Percentiles rank a stretch among this genome's conserved stretches.
These are phyloP conservation scores for Tulasnella sp. DNA, from an alignment of 768 basidiomycete genomes.

Conservation along the genomic window DNA sequence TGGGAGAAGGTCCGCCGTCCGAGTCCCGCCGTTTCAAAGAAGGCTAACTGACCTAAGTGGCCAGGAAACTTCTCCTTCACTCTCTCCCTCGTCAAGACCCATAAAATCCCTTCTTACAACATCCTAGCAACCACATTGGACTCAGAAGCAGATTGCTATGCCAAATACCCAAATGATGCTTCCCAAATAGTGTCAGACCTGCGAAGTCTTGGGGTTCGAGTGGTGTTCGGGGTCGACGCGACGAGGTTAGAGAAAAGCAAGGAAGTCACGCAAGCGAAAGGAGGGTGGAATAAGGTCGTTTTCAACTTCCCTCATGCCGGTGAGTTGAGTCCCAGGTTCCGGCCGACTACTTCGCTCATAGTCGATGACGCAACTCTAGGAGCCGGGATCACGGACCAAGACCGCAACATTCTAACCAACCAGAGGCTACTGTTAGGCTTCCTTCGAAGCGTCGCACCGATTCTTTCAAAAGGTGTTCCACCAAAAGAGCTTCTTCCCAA, in stretches of 20 bases:
- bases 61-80: constrained; percentile 86
- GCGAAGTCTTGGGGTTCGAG: constrained; percentile 61
- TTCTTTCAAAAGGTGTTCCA: constrained; percentile 58
- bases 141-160: constrained; percentile 68
- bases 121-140: constrained; percentile 88
- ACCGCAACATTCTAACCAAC: constrained; percentile 89
- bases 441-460: constrained; percentile 67
- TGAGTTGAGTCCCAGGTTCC: constrained; percentile 44
- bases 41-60: too few species aligned
- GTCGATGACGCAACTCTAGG: constrained; percentile 39
- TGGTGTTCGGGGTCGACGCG: constrained; percentile 86
- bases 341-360: neutral
- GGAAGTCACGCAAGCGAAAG: constrained; percentile 46
- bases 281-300: constrained; percentile 75
- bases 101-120: constrained; percentile 57
- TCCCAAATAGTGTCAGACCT: constrained; percentile 59
- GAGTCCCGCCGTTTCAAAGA: neutral
- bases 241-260: constrained; percentile 65
- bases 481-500: constrained; percentile 54
- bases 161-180: constrained; percentile 79
- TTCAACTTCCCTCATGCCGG: constrained; percentile 99
- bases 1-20: constrained; percentile 74
- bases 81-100: constrained; percentile 63
- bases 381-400: constrained; percentile 85
- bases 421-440: constrained; percentile 83